Evolutionary conservation across 768 basidiomycete species (phyloP).

Genomic region (Pleurotus pulmonarius): DNA sequence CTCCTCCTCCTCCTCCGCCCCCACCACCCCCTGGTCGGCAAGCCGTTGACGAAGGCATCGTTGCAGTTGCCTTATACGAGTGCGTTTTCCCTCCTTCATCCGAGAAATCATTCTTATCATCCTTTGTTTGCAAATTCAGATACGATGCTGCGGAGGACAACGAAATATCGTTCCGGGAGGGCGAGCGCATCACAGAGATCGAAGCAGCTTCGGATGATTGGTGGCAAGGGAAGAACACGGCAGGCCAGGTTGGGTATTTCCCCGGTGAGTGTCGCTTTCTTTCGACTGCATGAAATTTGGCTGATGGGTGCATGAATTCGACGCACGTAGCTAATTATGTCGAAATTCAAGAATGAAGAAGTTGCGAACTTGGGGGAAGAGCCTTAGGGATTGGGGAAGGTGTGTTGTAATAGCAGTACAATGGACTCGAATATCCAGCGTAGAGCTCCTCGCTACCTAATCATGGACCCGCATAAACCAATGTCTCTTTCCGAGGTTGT

Average conservation of each 20-base stretch:
- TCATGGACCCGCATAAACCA: no score
- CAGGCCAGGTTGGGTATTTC: conserved; percentile 66
- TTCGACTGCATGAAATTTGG: not conserved
- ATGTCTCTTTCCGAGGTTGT: no score
- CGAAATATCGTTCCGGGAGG: conserved; percentile 82
- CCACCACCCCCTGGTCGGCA: conserved; percentile 45
- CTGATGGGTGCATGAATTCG: not conserved
- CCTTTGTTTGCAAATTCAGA: conserved; percentile 29
- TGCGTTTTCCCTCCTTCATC: conserved; percentile 29
- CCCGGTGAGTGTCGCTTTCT: conserved; percentile 48
- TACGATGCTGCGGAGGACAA: conserved; percentile 93
- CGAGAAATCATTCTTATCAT: not conserved
- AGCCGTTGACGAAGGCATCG: conserved; percentile 51
- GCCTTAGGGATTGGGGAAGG: no score
- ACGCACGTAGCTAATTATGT: not conserved
- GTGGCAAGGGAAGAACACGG: conserved; percentile 70
- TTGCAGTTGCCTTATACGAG: conserved; percentile 70
- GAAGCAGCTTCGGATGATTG: conserved; percentile 85
- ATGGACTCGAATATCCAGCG: no score
- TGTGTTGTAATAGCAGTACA: no score
- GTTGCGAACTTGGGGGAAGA: no score
- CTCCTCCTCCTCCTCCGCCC: conserved; percentile 18
- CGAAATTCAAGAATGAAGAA: not conserved
- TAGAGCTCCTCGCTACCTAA: no score
- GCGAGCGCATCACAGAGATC: conserved; percentile 74